These are phyloP conservation scores for Echria macrotheca DNA, from an alignment of 495 filamentous ascomycete species.

Conservation along the genomic window DNA sequence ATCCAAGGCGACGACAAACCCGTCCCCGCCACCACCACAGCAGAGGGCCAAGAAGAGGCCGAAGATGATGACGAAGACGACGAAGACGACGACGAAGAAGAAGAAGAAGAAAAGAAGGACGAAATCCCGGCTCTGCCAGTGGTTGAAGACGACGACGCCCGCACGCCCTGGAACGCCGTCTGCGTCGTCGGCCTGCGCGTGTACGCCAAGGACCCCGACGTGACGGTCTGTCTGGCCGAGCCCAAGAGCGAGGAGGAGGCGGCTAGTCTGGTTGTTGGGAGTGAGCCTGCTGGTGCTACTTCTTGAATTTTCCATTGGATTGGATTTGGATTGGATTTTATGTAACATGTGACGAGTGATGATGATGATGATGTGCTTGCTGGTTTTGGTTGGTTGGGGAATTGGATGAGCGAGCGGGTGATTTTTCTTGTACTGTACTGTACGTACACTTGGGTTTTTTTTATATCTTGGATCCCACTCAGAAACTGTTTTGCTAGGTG, in stretches of 20 bases:
- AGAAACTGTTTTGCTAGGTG: no score
- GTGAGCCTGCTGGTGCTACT: constrained; percentile 18
- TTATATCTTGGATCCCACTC: no score
- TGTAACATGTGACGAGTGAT: no score
- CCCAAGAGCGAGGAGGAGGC: constrained; percentile 27
- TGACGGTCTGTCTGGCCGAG: constrained; percentile 36
- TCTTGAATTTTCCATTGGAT: constrained; percentile 8
- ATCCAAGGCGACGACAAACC: background rate
- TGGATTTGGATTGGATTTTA: background rate
- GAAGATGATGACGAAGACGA: constrained; percentile 6
- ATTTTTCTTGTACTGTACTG: no score
- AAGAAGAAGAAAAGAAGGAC: constrained; percentile 9
- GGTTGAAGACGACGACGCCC: constrained; percentile 9
- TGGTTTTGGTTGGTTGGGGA: no score
- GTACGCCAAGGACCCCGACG: constrained; percentile 39
- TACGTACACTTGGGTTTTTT: no score
- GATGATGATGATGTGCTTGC: no score
- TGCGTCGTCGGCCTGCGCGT: constrained; percentile 49
- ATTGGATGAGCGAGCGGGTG: no score
- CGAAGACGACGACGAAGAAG: constrained; percentile 12
- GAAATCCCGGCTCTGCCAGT: constrained; percentile 4
- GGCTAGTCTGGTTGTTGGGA: constrained; percentile 21
- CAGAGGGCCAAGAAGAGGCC: background rate
- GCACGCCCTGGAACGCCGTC: constrained; percentile 48
- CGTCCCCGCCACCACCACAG: no score